Base-by-base conservation (phyloP, 768 basidiomycete species). In the Kondoa subrosea region DNA sequence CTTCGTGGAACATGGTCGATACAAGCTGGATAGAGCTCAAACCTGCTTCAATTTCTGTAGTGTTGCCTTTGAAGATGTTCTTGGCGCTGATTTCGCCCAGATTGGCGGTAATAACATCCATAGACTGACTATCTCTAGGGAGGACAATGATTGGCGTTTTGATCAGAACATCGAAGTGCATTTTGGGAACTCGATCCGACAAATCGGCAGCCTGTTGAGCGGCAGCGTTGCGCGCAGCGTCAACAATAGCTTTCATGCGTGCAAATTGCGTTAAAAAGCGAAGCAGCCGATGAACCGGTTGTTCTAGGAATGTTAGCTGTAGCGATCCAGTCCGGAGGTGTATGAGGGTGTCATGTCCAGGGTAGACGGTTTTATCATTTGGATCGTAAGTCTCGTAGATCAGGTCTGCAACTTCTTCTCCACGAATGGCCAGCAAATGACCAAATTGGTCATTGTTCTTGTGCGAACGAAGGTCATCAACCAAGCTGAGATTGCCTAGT, bases 81-180 rank as follows among this genome's bases (percentile, higher is more conserved):
- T 80, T 82, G 21, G 91, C 91, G 25, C 80, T 82, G 59, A 97
- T 87, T 78, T 93, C 88, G 56, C 95, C 95, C 0, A 99, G 83
- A 64, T 87, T 83, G 77, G 95, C 82, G 4, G 87, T 81, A 34
- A 99, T 79, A 30, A 81, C 79, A 76, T 97, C 89, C 15, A 77
- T 79, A 4, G 85, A 85, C 29, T 69, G 68, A 62, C 85, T 80
- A 74, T 87, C 81, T 4, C 84, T 82, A 14, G 95, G 95, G 74
- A 96, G 85, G 29, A 93, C 80, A 60, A 97, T 76, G 72, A 99
- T 96, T 0, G 95, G 95, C 0, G 91, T 87, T 78, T 87, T 89
- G 74, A 97, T 80, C 29, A 85, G 84, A n/a, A 97, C 76, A 68
- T 90, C 83, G 78, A 91, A 96, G 76, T 89, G 84, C 88, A 97